Conservation (phyloP, 2,329 filamentous ascomycete genomes). For the Alternaria hordeiaustralica region DNA sequence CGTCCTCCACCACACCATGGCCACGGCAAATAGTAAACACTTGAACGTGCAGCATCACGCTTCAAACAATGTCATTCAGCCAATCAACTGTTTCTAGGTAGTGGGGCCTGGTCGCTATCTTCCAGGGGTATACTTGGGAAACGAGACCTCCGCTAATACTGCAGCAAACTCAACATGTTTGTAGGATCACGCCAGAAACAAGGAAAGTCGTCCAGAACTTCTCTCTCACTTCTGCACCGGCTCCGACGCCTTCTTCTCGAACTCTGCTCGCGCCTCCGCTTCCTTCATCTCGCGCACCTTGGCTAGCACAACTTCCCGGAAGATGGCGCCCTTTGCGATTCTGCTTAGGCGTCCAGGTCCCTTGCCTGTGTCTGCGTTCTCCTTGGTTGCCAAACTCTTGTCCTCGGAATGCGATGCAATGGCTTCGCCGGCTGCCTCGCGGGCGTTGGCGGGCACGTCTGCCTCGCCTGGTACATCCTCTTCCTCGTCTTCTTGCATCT, state of each 20-base stretch:
- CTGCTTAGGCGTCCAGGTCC: slow-evolving; percentile 60
- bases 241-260: slow-evolving; percentile 63
- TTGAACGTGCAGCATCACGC: neutral
- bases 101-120: slow-evolving; percentile 24
- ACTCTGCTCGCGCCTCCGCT: slow-evolving; percentile 75
- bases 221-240: slow-evolving; percentile 31
- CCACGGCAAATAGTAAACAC: neutral
- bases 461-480: slow-evolving; percentile 67
- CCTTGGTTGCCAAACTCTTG: slow-evolving; percentile 39
- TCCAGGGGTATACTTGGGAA: slow-evolving; percentile 40
- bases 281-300: slow-evolving; percentile 94
- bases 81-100: slow-evolving; percentile 18
- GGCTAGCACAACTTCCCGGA: slow-evolving; percentile 90
- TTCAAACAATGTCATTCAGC: neutral
- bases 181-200: slow-evolving; percentile 12
- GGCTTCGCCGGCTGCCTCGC: slow-evolving; percentile 61
- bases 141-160: slow-evolving; percentile 28
- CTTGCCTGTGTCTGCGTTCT: slow-evolving; percentile 46
- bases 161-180: slow-evolving; percentile 30
- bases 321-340: slow-evolving; percentile 74
- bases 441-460: slow-evolving; percentile 68
- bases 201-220: neutral
- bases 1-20: slow-evolving; percentile 1
- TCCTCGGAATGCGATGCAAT: slow-evolving; percentile 41
- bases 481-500: slow-evolving; percentile 89